These are phyloP conservation scores for Penicillium subrubescens DNA, from an alignment of 495 filamentous ascomycete genomes.

Conservation along the genomic window DNA sequence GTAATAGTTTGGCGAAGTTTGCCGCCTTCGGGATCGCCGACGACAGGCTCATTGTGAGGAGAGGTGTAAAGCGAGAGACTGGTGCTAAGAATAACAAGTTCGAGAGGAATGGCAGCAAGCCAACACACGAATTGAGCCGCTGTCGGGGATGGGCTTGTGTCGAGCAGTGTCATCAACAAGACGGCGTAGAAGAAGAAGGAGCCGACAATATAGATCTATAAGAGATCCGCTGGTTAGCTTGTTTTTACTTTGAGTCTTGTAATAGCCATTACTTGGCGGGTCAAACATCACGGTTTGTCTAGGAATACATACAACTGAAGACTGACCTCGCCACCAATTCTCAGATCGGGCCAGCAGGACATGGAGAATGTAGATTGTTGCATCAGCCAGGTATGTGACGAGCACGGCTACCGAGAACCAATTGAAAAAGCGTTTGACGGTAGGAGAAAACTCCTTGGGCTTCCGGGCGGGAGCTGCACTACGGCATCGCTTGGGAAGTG, in stretches of 20 bases:
- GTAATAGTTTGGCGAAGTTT: constrained; percentile 53
- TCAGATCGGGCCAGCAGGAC: constrained; percentile 65
- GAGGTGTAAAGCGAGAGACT: constrained; percentile 63
- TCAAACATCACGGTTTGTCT: constrained; percentile 3
- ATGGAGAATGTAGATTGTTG: constrained; percentile 73
- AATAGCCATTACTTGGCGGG: background rate
- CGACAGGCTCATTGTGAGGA: constrained; percentile 57
- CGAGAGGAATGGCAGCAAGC: constrained; percentile 65
- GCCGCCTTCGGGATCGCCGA: constrained; percentile 55
- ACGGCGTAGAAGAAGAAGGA: constrained; percentile 75
- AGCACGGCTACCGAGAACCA: constrained; percentile 69
- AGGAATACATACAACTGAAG: constrained; percentile 68
- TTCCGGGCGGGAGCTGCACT: constrained; percentile 38
- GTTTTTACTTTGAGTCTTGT: background rate
- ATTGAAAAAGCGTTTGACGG: constrained; percentile 68
- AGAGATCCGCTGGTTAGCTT: constrained; percentile 19
- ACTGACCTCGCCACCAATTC: constrained; percentile 90
- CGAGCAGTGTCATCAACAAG: constrained; percentile 77
- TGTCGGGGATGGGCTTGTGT: constrained; percentile 73
- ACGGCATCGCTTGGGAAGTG: constrained; percentile 62
- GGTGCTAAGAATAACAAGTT: constrained; percentile 66
- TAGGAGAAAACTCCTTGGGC: constrained; percentile 55
- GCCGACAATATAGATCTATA: constrained; percentile 77
- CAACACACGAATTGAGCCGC: constrained; percentile 74
- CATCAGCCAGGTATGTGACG: constrained; percentile 73